Evolutionary conservation across 2,329 filamentous ascomycete species (phyloP).

Genomic region (Nannizzia gypsea): DNA sequence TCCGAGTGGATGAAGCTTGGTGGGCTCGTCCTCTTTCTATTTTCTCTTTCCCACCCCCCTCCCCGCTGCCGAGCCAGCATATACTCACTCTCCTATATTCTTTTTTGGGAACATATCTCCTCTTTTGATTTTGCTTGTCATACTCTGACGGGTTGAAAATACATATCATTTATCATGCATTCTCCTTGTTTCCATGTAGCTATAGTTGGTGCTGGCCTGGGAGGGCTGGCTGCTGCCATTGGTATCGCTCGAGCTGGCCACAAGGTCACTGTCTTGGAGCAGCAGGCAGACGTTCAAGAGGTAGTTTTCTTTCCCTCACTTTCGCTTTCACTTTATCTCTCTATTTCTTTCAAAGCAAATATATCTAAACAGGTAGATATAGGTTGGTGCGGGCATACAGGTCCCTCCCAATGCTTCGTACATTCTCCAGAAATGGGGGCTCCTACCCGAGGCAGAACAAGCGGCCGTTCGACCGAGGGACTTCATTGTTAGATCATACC

Average conservation of each 20-base stretch:
- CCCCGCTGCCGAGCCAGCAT: no score
- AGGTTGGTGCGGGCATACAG: slow-evolving; percentile 27
- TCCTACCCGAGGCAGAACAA: slow-evolving; percentile 19
- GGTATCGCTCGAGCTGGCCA: slow-evolving; percentile 14
- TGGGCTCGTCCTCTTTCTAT: background rate
- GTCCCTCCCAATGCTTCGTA: slow-evolving; percentile 24
- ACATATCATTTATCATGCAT: background rate
- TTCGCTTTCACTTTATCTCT: background rate
- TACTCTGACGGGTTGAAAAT: background rate
- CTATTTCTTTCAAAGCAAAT: background rate
- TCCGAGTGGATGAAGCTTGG: background rate
- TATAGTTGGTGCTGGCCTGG: slow-evolving; percentile 18
- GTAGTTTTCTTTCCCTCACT: slow-evolving; percentile 15
- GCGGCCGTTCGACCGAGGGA: slow-evolving; percentile 22
- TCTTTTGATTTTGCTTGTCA: no score
- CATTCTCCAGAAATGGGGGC: slow-evolving; percentile 21
- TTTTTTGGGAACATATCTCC: background rate
- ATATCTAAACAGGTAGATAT: background rate
- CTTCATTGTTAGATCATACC: slow-evolving; percentile 23
- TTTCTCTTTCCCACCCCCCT: background rate
- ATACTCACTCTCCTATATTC: no score
- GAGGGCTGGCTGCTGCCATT: slow-evolving; percentile 17
- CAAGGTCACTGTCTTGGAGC: slow-evolving; percentile 24
- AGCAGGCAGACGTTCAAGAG: slow-evolving; percentile 30
- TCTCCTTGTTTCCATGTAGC: slow-evolving; percentile 11